phyloP scores from a whole-genome alignment of 1,284 basidiomycete species.

The Butyriboletus appendiculatus region DNA sequence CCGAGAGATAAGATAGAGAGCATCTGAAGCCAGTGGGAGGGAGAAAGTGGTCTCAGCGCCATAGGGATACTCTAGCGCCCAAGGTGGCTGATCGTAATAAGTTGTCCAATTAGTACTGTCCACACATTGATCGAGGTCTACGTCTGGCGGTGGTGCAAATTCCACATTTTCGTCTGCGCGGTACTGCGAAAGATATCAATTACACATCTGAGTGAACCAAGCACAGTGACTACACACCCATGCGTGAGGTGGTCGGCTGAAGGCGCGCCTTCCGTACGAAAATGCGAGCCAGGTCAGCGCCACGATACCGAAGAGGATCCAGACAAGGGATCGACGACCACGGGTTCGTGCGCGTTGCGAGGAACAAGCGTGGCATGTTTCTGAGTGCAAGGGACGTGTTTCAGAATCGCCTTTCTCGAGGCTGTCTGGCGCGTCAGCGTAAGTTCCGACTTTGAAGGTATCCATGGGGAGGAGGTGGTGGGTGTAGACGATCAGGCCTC shows the following conservation, averaged over 20 bases:
- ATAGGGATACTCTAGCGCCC: constrained; percentile 20
- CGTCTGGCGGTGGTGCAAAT: background rate
- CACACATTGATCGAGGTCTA: constrained; percentile 14
- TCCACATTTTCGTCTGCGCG: background rate
- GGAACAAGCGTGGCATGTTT: background rate
- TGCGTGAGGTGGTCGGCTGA: background rate
- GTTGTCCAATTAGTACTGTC: constrained; percentile 26
- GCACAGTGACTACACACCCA: constrained; percentile 13
- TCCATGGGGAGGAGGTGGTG: constrained; percentile 18
- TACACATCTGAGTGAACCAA: background rate
- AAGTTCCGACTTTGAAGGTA: constrained; percentile 4
- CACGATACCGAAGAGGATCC: constrained; percentile 4
- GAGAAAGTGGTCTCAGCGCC: constrained; percentile 36
- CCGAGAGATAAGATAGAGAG: constrained; percentile 39
- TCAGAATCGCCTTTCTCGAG: constrained; percentile 25
- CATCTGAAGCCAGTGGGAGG: constrained; percentile 39
- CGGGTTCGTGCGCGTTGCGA: background rate
- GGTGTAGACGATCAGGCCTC: background rate
- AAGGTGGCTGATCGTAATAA: constrained; percentile 28
- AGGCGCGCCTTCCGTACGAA: constrained; percentile 7
- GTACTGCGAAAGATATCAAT: constrained; percentile 6
- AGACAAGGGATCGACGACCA: background rate
- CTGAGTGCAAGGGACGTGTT: background rate
- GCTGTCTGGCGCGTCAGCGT: constrained; percentile 4
- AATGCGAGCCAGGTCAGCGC: constrained; percentile 16